A percentile compares a stretch with the other conserved stretches of the same genome.
Evolutionary conservation across 78 protist species (phyloP).

Genomic region (Planoprotostelium fungivorum): DNA sequence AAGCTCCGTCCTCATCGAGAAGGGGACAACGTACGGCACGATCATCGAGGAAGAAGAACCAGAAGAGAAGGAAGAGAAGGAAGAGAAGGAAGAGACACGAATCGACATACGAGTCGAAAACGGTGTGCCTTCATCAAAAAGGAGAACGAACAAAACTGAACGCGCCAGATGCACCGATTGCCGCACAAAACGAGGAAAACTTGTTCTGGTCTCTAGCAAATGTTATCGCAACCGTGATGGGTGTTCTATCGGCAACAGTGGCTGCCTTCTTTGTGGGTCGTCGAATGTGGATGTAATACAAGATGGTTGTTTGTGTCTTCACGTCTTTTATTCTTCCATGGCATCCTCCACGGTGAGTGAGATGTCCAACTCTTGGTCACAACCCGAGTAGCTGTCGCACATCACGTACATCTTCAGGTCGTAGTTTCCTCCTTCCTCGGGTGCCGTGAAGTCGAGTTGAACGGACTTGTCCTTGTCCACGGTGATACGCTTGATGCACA

Average conservation of each 20-base stretch:
- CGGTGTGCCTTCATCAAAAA: too few relatives aligned
- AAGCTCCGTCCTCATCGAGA: background rate
- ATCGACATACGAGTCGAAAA: too few relatives aligned
- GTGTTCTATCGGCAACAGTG: too few relatives aligned
- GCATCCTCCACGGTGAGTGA: constrained; percentile 42
- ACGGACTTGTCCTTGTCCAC: constrained; percentile 21
- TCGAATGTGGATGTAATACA: too few relatives aligned
- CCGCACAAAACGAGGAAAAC: too few relatives aligned
- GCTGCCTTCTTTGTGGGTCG: too few relatives aligned
- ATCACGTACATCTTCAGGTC: constrained; percentile 71
- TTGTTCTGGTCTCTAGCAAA: too few relatives aligned
- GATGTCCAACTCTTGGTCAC: constrained; percentile 85
- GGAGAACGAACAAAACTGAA: too few relatives aligned
- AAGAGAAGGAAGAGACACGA: background rate
- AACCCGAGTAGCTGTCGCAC: constrained; percentile 88
- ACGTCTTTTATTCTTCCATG: background rate
- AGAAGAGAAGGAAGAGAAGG: background rate
- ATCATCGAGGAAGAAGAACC: background rate
- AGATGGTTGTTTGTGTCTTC: too few relatives aligned
- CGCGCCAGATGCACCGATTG: too few relatives aligned
- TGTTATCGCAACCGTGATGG: too few relatives aligned
- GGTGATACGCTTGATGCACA: constrained; percentile 62
- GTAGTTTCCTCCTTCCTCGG: constrained; percentile 65
- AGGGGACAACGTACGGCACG: background rate
- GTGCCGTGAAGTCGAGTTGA: constrained; percentile 81